Evolutionary conservation across 805 yeast species (phyloP), one percentile per base, ranked within the genome.

Genomic region (Blastobotrys chiropterorum): DNA sequence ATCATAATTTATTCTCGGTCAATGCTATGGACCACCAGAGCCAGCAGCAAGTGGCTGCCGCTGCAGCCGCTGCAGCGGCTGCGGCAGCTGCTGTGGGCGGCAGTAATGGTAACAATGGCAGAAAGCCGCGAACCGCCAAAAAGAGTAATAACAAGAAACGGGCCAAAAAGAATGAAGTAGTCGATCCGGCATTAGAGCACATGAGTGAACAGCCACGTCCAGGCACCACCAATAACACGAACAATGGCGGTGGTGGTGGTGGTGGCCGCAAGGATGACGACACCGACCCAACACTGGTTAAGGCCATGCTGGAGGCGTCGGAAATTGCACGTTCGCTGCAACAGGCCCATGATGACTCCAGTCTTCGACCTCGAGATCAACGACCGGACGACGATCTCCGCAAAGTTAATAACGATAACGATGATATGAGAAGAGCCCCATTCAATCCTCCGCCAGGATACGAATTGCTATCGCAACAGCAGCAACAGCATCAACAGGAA

Each of bases 161-260:
- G 16, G 16, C 11, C 31, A 75, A 60, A 79, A 78, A 56, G 79
- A 84, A 85, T 20, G 34, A 5, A 17, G 51, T 44, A 77, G 83
- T 80, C 34, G 85, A 81, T 61, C 84, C 85, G 0, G 85, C 77
- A 57, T 61, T 81, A 39, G 78, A 81, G 7, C 77, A 76, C 34
- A 54, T 67, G 1, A 40, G 46, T 42, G 45, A 51, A 47, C 22
- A 14, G 40, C 16, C 45, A 40, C 17, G 39, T 20, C 41, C 50
- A 52, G 38, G 45, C 50, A 8, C 53, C 34, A 26, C 5, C 34
- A 26, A 26, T 26, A 26, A 26, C 34, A 26, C 34, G 8, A 26
- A 26, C 34, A 26, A 11, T 11, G 11, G 8, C 11, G 11, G 11
- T 26, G 11, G 11, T 26, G 11, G 11, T 11, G 11, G 8, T 6